Conservation (phyloP, 352 stramenopile species). For the Globisporangium echinulatum region DNA sequence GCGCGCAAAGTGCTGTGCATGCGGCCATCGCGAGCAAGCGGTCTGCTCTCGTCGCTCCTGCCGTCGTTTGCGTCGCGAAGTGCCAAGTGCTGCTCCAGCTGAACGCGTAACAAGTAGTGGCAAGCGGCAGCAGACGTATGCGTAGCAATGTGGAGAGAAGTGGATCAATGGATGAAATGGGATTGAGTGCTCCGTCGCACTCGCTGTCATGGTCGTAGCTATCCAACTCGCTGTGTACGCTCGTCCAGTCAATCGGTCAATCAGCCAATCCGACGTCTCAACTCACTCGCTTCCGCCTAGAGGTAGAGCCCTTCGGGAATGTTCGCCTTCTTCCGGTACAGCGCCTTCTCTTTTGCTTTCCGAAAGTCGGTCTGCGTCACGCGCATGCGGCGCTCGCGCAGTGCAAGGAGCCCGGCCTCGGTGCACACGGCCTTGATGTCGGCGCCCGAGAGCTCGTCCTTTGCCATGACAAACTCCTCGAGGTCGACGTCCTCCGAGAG, state of each 20-base stretch:
- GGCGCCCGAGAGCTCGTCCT: slow-evolving; percentile 99
- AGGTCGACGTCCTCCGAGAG: slow-evolving; percentile 98
- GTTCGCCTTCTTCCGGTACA: slow-evolving; percentile 99
- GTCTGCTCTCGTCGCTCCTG: slow-evolving; percentile 28
- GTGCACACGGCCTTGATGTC: slow-evolving; percentile 99
- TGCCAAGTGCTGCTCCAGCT: slow-evolving; percentile 3
- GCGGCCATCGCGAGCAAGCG: slow-evolving; percentile 12
- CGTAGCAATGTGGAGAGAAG: neutral
- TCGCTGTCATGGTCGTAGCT: too few relatives aligned
- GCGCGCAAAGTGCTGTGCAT: slow-evolving; percentile 14
- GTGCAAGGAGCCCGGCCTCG: slow-evolving; percentile 97
- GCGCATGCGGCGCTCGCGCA: slow-evolving; percentile 99
- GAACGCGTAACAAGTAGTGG: neutral
- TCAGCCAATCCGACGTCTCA: too few relatives aligned
- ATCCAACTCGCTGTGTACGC: too few relatives aligned
- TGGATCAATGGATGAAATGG: neutral
- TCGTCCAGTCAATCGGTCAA: too few relatives aligned
- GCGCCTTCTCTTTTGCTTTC: slow-evolving; percentile 99
- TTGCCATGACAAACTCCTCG: slow-evolving; percentile 99
- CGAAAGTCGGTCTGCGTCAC: slow-evolving; percentile 99
- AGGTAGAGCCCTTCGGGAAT: slow-evolving; percentile 99
- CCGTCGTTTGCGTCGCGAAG: slow-evolving; percentile 8
- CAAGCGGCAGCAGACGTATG: neutral
- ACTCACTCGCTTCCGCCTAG: slow-evolving; percentile 41
- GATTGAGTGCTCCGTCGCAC: too few relatives aligned